These are phyloP conservation scores for Rhizopus sp. DNA, from an alignment of 371 early-diverging fungal species.

Conservation along the genomic window DNA sequence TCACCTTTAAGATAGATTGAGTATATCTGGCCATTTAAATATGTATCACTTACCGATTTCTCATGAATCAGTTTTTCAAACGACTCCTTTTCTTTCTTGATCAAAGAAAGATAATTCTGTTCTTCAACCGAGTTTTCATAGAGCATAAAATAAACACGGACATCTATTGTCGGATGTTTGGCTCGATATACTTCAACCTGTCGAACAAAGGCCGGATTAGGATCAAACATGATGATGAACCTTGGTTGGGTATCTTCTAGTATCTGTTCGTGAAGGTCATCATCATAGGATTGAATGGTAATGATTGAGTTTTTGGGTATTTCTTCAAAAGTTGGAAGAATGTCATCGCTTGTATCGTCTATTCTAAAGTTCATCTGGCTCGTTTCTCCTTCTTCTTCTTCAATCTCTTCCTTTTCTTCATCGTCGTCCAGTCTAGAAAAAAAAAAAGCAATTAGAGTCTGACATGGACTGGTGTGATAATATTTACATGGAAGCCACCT, in stretches of 20 bases:
- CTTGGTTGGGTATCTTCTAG: constrained; percentile 75
- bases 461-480: background rate
- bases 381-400: constrained; percentile 7
- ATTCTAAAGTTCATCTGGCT: background rate
- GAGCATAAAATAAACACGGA: constrained; percentile 88
- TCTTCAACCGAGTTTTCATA: constrained; percentile 97
- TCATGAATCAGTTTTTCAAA: constrained; percentile 94
- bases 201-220: constrained; percentile 85
- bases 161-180: constrained; percentile 47
- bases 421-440: constrained; percentile 3
- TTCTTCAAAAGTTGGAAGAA: constrained; percentile 38
- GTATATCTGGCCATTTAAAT: background rate
- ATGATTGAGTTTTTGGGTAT: constrained; percentile 37
- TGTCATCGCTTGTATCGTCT: constrained; percentile 16
- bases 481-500: background rate
- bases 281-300: constrained; percentile 68
- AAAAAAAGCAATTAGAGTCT: background rate
- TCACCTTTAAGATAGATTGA: constrained; percentile 38
- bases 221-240: constrained; percentile 89
- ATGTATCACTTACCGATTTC: constrained; percentile 67
- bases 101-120: constrained; percentile 82
- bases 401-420: background rate
- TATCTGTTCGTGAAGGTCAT: constrained; percentile 49
- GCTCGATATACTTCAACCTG: constrained; percentile 85
- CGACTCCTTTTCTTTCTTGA: constrained; percentile 89